A percentile compares a stretch with the other conserved stretches of the same genome.
phyloP scores from a whole-genome alignment of 2,329 filamentous ascomycete species.

The Cordyceps militaris region DNA sequence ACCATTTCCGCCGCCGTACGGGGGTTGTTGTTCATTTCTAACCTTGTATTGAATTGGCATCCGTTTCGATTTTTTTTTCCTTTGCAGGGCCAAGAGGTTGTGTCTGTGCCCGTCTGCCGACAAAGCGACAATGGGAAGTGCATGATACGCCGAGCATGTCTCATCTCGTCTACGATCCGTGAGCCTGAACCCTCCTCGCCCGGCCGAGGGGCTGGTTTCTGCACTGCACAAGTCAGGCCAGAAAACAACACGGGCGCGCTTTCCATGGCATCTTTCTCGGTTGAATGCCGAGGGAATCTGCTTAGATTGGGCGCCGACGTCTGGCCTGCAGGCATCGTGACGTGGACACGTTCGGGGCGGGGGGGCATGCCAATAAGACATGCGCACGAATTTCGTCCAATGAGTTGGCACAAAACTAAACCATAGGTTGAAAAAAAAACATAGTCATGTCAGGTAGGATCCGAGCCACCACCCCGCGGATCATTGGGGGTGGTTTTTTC shows the following conservation, averaged over 20 bases:
- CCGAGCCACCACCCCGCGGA: not conserved
- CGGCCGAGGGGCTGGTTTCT: not conserved
- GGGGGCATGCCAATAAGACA: not conserved
- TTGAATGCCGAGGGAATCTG: not conserved
- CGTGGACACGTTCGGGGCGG: not conserved
- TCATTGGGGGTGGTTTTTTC: not conserved
- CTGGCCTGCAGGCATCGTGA: not conserved
- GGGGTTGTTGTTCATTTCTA: not conserved
- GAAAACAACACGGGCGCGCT: not conserved
- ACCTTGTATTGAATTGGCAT: no score
- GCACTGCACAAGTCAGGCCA: not conserved
- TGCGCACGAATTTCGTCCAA: not conserved
- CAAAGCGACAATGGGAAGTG: not conserved
- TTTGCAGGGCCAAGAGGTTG: not conserved
- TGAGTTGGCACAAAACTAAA: not conserved
- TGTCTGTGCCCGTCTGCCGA: not conserved
- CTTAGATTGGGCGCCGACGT: not conserved
- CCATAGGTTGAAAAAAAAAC: not conserved
- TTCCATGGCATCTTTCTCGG: not conserved
- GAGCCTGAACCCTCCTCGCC: not conserved
- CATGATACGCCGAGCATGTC: not conserved
- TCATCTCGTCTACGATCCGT: not conserved
- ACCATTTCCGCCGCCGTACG: not conserved
- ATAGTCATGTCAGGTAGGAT: not conserved
- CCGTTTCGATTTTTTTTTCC: not conserved